A percentile compares a stretch with the other conserved stretches of the same genome.
Conservation (phyloP, 306 rosid genomes). For the Vigna reflexopilosa region DNA sequence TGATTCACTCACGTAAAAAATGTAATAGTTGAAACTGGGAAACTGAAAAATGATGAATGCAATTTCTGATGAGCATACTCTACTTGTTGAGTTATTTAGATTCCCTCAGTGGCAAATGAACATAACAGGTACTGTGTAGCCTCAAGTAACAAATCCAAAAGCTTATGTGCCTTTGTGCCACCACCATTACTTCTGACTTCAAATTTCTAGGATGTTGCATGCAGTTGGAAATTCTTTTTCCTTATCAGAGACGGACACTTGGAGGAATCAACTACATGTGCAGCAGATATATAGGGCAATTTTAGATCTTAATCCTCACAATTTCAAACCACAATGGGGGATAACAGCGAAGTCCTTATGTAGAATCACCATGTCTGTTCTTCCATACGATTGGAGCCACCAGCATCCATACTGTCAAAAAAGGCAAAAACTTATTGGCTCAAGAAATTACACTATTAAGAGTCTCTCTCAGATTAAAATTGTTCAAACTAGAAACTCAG, state of each 20-base stretch:
- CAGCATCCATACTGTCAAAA: conserved; percentile 87
- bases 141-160: conserved; percentile 31
- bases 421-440: conserved; percentile 2
- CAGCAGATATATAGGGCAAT: conserved; percentile 14
- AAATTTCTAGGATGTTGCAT: conserved; percentile 36
- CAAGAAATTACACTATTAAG: neutral
- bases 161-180: conserved; percentile 25
- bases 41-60: conserved; percentile 20
- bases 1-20: neutral
- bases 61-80: conserved; percentile 27
- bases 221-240: conserved; percentile 30
- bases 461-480: neutral
- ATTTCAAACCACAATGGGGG: conserved; percentile 27
- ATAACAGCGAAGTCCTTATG: conserved; percentile 37
- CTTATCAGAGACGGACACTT: conserved; percentile 12
- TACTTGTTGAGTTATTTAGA: conserved; percentile 27
- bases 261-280: conserved; percentile 40
- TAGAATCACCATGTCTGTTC: conserved; percentile 56
- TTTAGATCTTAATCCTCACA: conserved; percentile 38
- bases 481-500: neutral
- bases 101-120: conserved; percentile 22
- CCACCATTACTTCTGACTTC: conserved; percentile 38
- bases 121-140: conserved; percentile 35
- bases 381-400: conserved; percentile 84
- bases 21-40: conserved; percentile 1